These are phyloP conservation scores for Calycina herbarum DNA, from an alignment of 2,329 filamentous ascomycete species.

Conservation along the genomic window DNA sequence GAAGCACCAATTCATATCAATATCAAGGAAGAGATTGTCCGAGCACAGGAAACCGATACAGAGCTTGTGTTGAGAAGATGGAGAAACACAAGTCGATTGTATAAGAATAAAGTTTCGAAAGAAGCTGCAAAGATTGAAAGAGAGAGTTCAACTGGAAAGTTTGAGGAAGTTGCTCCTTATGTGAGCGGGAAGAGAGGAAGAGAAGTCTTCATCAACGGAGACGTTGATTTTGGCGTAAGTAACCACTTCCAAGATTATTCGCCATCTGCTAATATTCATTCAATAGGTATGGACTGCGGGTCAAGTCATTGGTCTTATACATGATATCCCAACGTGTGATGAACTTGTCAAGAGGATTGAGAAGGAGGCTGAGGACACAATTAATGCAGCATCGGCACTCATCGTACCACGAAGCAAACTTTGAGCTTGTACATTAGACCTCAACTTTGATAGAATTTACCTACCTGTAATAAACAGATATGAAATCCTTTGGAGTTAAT, in stretches of 20 bases:
- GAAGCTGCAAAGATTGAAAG: constrained; percentile 81
- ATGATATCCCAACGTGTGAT: constrained; percentile 77
- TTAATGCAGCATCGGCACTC: constrained; percentile 59
- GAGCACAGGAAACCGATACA: constrained; percentile 86
- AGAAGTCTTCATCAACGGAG: constrained; percentile 89
- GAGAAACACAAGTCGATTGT: constrained; percentile 89
- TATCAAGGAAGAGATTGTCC: constrained; percentile 91
- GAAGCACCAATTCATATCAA: constrained; percentile 91
- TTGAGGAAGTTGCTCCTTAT: constrained; percentile 80
- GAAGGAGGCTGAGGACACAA: constrained; percentile 68
- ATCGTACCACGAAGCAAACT: constrained; percentile 57
- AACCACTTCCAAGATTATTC: constrained; percentile 11
- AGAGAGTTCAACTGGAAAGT: constrained; percentile 81
- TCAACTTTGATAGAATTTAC: neutral
- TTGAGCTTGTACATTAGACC: constrained; percentile 17
- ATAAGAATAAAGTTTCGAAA: constrained; percentile 83
- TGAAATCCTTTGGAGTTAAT: neutral
- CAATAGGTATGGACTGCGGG: constrained; percentile 90
- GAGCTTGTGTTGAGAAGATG: constrained; percentile 84
- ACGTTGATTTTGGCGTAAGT: constrained; percentile 84
- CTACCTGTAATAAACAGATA: neutral
- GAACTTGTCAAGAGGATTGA: constrained; percentile 72
- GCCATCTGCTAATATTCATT: constrained; percentile 17
- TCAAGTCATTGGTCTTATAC: constrained; percentile 87
- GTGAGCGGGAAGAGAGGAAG: constrained; percentile 89